A percentile compares a stretch with the other conserved stretches of the same genome.
phyloP scores from a whole-genome alignment of 306 rosid species.

The Begonia peltatifolia region DNA sequence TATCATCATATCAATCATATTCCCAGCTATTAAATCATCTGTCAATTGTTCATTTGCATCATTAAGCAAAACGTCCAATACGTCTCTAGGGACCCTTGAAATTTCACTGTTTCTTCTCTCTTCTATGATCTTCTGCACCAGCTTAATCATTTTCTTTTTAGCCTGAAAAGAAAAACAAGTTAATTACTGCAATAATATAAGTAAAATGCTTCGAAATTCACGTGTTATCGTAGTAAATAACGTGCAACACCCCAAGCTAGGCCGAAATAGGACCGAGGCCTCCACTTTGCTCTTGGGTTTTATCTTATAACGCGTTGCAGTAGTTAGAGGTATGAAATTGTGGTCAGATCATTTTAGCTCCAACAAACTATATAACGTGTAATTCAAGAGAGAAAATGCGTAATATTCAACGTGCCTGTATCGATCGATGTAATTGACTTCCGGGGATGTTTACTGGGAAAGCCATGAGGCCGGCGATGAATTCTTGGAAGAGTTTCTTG shows the following conservation, averaged over 20 bases:
- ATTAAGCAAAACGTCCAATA: slow-evolving; percentile 69
- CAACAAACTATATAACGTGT: no score
- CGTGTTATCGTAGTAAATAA: no score
- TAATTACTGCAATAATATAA: no score
- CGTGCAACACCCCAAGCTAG: no score
- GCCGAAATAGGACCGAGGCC: no score
- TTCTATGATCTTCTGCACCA: slow-evolving; percentile 42
- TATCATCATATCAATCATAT: slow-evolving; percentile 96
- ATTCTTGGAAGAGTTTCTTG: slow-evolving; percentile 62
- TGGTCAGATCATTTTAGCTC: no score
- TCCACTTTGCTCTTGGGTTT: no score
- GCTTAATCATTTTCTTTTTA: slow-evolving; percentile 74
- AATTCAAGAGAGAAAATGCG: no score
- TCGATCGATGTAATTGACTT: slow-evolving; percentile 59
- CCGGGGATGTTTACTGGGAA: slow-evolving; percentile 87
- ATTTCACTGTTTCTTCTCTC: slow-evolving; percentile 33
- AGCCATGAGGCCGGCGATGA: slow-evolving; percentile 91
- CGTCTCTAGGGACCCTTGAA: slow-evolving; percentile 49
- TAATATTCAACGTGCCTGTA: slow-evolving; percentile 42
- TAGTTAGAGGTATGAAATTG: no score
- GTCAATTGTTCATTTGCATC: slow-evolving; percentile 59
- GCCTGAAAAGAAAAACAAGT: slow-evolving; percentile 31
- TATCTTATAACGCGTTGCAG: no score
- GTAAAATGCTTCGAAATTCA: no score
- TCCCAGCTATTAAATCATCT: slow-evolving; percentile 73